phyloP scores from a whole-genome alignment of 169 alveolate genomes.

The Plasmodium ovale region DNA sequence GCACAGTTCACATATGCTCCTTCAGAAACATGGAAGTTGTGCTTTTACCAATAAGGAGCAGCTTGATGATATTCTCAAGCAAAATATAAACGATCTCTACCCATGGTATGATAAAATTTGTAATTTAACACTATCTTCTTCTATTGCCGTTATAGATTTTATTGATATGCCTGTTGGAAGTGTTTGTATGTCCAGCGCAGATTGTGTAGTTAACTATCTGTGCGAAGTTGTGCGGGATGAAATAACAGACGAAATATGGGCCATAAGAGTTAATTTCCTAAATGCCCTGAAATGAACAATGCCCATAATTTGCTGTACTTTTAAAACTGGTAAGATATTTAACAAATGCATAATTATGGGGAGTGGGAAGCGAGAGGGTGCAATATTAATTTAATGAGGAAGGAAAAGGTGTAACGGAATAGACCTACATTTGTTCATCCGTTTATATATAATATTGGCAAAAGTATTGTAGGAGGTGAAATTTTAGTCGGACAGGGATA shows the following conservation, averaged over 20 bases:
- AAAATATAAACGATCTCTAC: conserved; percentile 52
- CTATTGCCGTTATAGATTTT: conserved; percentile 57
- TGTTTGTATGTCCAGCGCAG: conserved; percentile 72
- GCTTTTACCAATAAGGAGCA: conserved; percentile 47
- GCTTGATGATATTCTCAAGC: conserved; percentile 23
- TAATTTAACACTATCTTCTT: conserved; percentile 51
- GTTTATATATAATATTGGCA: too few relatives aligned
- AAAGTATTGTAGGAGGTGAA: too few relatives aligned
- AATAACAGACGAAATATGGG: conserved; percentile 73
- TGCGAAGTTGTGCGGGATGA: conserved; percentile 74
- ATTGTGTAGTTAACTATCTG: conserved; percentile 65
- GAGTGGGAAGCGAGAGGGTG: background rate
- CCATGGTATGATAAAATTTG: conserved; percentile 75
- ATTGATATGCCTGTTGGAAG: conserved; percentile 75
- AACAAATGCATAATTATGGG: too few relatives aligned
- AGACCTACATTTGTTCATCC: too few relatives aligned
- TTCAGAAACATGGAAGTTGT: conserved; percentile 24
- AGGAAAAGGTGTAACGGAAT: too few relatives aligned
- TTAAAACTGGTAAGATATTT: too few relatives aligned
- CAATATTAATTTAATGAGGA: too few relatives aligned
- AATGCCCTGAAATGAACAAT: conserved; percentile 39
- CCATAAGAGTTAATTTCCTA: conserved; percentile 70
- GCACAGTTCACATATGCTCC: conserved; percentile 27
- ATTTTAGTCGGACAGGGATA: too few relatives aligned
- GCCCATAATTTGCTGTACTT: too few relatives aligned